Evolutionary conservation across 768 basidiomycete species (phyloP), one percentile per base, ranked within the genome.

Genomic region (Clitopilus hobsonii): DNA sequence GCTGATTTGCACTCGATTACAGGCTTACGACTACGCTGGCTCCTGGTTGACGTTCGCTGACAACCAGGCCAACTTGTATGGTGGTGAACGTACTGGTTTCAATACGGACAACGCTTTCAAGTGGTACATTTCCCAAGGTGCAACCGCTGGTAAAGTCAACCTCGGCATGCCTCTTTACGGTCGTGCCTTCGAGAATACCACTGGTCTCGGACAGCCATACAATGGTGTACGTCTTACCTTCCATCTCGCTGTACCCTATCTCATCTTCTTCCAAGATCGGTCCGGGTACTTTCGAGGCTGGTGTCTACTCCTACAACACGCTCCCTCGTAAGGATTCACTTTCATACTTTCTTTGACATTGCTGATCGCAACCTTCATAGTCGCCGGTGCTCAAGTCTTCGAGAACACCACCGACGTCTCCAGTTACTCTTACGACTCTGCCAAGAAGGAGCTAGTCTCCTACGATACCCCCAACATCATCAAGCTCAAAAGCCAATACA

Each of bases 101-200:
- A 88, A 75, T 62, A 88, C 89, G 10, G 86, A 91, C 58, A 69
- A 69, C 14, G 88, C 89, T 2, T 68, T 91, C 58, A 74, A 79
- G 51, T 79, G 75, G 67, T 92, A 88, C 63, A 58, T 77, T 11
- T 68, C 74, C 6, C 68, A 77, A 20, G 91, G 90, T 6, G 86
- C 90, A 1, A 79, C 81, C 3, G 69, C 82, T 0, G 64, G 67
- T 58, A 91, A 91, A 71, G 79, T 92, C 36, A 80, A 77, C 32
- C 71, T 92, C 66, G 91, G 85, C 82, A 60, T 50, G 64, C 91
- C 91, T 3, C 73, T 91, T 3, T 94, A 92, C 61, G 91, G 90
- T 0, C 84, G 85, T 61, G 83, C 85, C 1, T 94, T 92, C 63
- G 84, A 88, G 63, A 71, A 80, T 27, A 92, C 90, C 0, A 61